Evolutionary conservation across 2,329 filamentous ascomycete genomes (phyloP).

Genomic region (Didymella exigua): DNA sequence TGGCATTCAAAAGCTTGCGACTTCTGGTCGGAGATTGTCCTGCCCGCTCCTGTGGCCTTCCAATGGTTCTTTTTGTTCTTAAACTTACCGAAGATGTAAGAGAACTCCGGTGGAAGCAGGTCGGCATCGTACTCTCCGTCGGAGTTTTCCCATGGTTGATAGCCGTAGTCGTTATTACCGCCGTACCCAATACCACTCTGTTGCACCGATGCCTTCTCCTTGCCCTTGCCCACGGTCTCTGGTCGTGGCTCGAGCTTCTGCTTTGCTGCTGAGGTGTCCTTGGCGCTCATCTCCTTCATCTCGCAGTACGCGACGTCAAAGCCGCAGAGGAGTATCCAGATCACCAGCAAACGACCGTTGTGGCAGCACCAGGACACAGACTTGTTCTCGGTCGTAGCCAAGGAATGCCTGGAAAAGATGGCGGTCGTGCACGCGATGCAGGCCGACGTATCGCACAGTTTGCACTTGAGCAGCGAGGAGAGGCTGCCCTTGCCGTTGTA

Average conservation of each 20-base stretch:
- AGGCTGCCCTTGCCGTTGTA: conserved; percentile 9
- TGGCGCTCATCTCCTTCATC: conserved; percentile 18
- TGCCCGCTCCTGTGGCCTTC: not conserved
- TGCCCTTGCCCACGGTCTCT: not conserved
- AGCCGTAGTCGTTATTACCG: not conserved
- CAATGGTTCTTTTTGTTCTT: not conserved
- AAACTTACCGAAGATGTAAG: not conserved
- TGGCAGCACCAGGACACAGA: conserved; percentile 46
- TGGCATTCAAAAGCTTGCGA: not conserved
- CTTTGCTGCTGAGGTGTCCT: conserved; percentile 13
- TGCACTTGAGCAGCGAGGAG: conserved; percentile 25
- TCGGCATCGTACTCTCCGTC: not conserved
- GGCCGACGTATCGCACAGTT: conserved; percentile 15
- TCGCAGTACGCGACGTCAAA: conserved; percentile 36
- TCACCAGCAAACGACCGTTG: conserved; percentile 38
- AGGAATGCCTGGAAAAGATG: not conserved
- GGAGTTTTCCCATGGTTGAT: not conserved
- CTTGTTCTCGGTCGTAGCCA: conserved; percentile 7
- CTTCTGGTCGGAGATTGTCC: not conserved
- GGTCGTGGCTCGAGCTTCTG: not conserved
- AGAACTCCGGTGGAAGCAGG: not conserved
- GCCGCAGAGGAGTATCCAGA: conserved; percentile 48
- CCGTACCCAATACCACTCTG: conserved; percentile 22
- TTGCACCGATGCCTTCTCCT: not conserved
- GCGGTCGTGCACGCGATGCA: conserved; percentile 29